Percentiles rank a stretch among this genome's conserved stretches.
Evolutionary conservation across 441 rosid species (phyloP).

Genomic region (Arabidopsis lyrata): DNA sequence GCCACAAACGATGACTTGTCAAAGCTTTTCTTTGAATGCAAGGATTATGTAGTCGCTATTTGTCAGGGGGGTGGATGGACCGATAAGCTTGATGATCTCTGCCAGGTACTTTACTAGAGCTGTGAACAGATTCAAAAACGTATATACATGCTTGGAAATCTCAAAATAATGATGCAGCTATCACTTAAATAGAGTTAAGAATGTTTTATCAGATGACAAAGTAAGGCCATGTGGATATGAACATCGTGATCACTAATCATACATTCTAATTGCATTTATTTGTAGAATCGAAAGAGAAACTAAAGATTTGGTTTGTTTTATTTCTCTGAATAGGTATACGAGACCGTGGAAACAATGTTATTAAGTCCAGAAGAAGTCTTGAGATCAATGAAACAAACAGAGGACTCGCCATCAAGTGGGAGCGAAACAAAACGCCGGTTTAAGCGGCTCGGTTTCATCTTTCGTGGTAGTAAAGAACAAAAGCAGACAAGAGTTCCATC

Average conservation of each 20-base stretch:
- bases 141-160: constrained; percentile 1
- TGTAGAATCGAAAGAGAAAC: constrained; percentile 18
- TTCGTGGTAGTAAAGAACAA: constrained; percentile 59
- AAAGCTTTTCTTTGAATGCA: constrained; percentile 81
- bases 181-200: constrained; percentile 1
- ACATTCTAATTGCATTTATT: constrained; percentile 1
- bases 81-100: constrained; percentile 81
- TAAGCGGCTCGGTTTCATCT: constrained; percentile 55
- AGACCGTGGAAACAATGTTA: constrained; percentile 69
- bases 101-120: constrained; percentile 61
- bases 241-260: constrained; percentile 18
- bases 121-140: constrained; percentile 3
- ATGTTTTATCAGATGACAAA: neutral
- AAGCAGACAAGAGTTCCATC: constrained; percentile 45
- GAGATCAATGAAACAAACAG: constrained; percentile 57
- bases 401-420: constrained; percentile 43
- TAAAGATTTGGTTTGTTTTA: constrained; percentile 5
- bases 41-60: constrained; percentile 68
- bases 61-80: constrained; percentile 71
- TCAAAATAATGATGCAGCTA: constrained; percentile 16
- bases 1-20: constrained; percentile 62
- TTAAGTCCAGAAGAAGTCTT: constrained; percentile 65
- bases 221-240: neutral
- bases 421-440: constrained; percentile 57
- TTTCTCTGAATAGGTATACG: constrained; percentile 58